Conservation (phyloP, 2,329 filamentous ascomycete genomes). For the Ophiosphaerella herpotricha region DNA sequence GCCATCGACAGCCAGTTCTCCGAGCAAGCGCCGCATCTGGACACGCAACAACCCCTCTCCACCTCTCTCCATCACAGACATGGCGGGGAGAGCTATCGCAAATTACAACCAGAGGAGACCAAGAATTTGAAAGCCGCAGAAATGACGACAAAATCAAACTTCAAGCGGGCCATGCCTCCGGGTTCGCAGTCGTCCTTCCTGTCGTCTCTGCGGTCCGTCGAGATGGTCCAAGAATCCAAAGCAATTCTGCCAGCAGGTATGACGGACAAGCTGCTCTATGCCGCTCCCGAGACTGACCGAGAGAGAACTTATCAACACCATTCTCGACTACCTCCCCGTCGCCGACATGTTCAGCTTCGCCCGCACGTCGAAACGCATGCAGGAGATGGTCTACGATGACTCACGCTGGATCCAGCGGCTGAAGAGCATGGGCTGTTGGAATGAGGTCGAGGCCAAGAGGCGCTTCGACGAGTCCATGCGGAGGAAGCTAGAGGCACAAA, state of each 20-base stretch:
- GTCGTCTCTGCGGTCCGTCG: slow-evolving; percentile 75
- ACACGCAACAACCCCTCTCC: slow-evolving; percentile 7
- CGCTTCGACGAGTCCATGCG: slow-evolving; percentile 73
- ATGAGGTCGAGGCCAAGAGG: slow-evolving; percentile 81
- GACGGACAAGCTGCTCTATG: slow-evolving; percentile 15
- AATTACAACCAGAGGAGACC: neutral
- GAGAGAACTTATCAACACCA: slow-evolving; percentile 80
- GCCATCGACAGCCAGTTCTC: neutral
- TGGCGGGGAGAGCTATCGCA: slow-evolving; percentile 5
- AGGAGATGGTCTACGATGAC: slow-evolving; percentile 99
- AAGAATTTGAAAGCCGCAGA: neutral
- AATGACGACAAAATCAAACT: slow-evolving; percentile 54
- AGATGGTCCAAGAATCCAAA: slow-evolving; percentile 78
- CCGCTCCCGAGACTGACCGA: neutral
- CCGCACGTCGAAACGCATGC: slow-evolving; percentile 80
- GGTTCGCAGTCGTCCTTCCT: slow-evolving; percentile 58
- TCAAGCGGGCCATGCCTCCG: slow-evolving; percentile 50
- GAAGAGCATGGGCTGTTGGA: slow-evolving; percentile 88
- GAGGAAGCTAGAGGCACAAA: slow-evolving; percentile 62
- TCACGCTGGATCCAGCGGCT: slow-evolving; percentile 89
- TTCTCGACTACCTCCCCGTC: slow-evolving; percentile 87
- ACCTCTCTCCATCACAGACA: slow-evolving; percentile 8
- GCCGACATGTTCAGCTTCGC: slow-evolving; percentile 85
- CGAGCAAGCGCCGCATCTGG: neutral
- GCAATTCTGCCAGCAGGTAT: slow-evolving; percentile 81